phyloP scores from a whole-genome alignment of 805 yeast species.

The Candida broadrunensis region DNA sequence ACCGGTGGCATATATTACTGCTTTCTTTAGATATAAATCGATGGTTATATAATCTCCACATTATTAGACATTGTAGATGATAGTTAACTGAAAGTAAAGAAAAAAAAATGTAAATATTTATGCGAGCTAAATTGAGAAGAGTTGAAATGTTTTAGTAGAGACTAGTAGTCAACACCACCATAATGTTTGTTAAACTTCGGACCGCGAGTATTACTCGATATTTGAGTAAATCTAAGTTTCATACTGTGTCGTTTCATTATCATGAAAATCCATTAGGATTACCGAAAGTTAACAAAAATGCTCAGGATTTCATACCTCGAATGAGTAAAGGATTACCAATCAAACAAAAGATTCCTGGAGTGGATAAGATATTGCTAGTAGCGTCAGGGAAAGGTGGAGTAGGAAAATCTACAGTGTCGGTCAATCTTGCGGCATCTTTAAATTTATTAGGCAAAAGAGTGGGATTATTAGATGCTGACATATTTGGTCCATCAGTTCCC shows the following conservation, averaged over 20 bases:
- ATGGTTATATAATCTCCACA: no score
- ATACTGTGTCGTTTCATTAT: neutral
- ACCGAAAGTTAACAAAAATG: conserved; percentile 18
- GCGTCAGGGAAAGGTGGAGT: conserved; percentile 82
- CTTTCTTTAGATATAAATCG: no score
- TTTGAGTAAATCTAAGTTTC: neutral
- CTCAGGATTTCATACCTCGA: conserved; percentile 30
- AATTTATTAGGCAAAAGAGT: conserved; percentile 50
- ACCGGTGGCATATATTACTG: no score
- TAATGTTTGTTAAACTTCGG: no score
- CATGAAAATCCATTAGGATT: conserved; percentile 44
- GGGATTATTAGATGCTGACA: conserved; percentile 76
- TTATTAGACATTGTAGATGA: no score
- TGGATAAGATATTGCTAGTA: conserved; percentile 58
- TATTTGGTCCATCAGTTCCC: conserved; percentile 85
- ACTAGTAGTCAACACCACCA: no score
- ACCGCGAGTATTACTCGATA: no score
- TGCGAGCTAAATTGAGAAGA: no score
- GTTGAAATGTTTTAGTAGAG: no score
- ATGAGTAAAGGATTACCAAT: conserved; percentile 53
- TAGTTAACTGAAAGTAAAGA: no score
- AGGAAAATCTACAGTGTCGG: conserved; percentile 73
- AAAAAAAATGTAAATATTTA: no score
- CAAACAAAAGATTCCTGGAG: conserved; percentile 56
- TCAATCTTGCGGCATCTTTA: conserved; percentile 65